Percentiles rank a stretch among this genome's conserved stretches.
Conservation (phyloP, 1,284 basidiomycete genomes). For the Caloboletus firmus region DNA sequence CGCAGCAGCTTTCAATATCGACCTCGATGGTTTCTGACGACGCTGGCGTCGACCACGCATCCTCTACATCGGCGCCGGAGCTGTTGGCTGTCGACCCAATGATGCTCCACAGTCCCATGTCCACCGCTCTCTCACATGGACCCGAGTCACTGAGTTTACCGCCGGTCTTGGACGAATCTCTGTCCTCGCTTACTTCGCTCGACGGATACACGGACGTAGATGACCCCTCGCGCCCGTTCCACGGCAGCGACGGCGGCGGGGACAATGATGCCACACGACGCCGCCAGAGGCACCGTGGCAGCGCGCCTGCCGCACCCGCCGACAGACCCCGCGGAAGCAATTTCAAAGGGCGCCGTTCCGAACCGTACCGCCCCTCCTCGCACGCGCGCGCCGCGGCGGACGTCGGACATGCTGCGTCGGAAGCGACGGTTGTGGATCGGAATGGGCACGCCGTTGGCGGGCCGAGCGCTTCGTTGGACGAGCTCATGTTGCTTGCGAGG, state of each 20-base stretch:
- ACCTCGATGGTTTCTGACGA: neutral
- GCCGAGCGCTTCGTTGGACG: conserved; percentile 20
- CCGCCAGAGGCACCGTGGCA: neutral
- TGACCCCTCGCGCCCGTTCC: neutral
- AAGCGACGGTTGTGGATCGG: neutral
- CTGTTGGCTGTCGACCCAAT: conserved; percentile 13
- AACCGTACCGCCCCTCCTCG: neutral
- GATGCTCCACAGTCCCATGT: conserved; percentile 3
- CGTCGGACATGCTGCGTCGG: neutral
- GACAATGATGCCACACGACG: neutral
- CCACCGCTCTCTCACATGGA: neutral
- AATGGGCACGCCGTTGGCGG: conserved; percentile 17
- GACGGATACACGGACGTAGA: neutral
- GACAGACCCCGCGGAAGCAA: neutral
- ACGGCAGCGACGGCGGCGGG: neutral
- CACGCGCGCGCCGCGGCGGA: too few relatives aligned
- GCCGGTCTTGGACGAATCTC: neutral
- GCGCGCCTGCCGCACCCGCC: too few relatives aligned
- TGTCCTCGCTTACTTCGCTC: conserved; percentile 27
- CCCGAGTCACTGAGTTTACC: neutral
- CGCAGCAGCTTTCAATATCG: neutral
- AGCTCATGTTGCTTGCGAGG: conserved; percentile 23
- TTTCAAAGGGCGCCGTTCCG: neutral
- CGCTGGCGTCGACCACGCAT: neutral
- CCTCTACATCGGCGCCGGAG: neutral